Evolutionary conservation across 2,329 filamentous ascomycete genomes (phyloP).

Genomic region (Aspergillus luchuensis): DNA sequence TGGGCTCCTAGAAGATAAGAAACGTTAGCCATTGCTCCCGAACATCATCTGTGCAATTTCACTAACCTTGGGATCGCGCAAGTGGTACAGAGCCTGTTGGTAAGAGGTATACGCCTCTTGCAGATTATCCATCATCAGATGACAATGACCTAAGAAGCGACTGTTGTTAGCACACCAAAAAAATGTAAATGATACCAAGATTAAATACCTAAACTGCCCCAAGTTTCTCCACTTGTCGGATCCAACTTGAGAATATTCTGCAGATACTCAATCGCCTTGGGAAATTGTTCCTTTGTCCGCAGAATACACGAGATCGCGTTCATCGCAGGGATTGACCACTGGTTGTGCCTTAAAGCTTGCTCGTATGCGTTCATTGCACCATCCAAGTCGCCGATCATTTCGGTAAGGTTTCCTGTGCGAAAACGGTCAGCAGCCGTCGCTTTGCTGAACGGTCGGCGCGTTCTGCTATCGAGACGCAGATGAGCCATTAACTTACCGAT

Average conservation of each 20-base stretch:
- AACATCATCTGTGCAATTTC: background rate
- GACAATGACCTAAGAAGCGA: constrained; percentile 76
- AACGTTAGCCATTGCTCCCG: constrained; percentile 13
- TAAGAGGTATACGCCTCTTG: constrained; percentile 97
- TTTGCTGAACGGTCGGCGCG: background rate
- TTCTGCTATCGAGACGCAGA: background rate
- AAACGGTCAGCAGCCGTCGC: constrained; percentile 19
- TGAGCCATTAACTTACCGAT: constrained; percentile 66
- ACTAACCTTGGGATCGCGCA: constrained; percentile 85
- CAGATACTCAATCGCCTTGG: constrained; percentile 90
- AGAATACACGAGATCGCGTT: constrained; percentile 91
- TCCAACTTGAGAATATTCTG: constrained; percentile 90
- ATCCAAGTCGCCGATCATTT: constrained; percentile 84
- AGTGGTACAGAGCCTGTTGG: constrained; percentile 89
- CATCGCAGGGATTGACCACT: constrained; percentile 87
- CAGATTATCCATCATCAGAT: constrained; percentile 96
- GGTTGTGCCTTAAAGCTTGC: constrained; percentile 82
- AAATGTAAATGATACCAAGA: background rate
- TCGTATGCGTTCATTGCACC: constrained; percentile 90
- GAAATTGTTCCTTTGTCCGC: constrained; percentile 88
- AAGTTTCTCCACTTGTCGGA: constrained; percentile 85
- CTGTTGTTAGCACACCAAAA: constrained; percentile 12
- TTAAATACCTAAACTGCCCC: constrained; percentile 83
- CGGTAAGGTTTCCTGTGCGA: constrained; percentile 72
- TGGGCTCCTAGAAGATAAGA: constrained; percentile 69